Conservation (phyloP, 345 rosid genomes). For the Euclidium syriacum region DNA sequence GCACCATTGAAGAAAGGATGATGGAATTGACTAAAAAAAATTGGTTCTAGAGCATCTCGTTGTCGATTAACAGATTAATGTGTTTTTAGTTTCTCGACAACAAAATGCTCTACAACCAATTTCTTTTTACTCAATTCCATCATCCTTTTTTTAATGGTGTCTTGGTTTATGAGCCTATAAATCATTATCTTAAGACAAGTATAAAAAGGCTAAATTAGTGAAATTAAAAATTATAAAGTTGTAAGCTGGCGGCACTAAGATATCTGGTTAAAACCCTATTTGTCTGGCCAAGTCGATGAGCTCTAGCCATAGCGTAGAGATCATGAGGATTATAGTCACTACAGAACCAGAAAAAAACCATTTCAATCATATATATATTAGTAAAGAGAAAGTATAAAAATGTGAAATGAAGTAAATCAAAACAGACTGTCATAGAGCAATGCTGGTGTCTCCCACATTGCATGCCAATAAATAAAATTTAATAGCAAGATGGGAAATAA, state of each 20-base stretch:
- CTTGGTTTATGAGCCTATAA: conserved; percentile 66
- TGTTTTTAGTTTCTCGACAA: conserved; percentile 76
- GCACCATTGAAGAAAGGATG: conserved; percentile 82
- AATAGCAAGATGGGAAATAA: background rate
- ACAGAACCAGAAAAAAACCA: conserved; percentile 21
- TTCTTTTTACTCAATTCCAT: conserved; percentile 82
- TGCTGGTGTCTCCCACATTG: background rate
- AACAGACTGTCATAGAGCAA: background rate
- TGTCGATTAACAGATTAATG: too few relatives aligned
- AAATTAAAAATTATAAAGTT: background rate
- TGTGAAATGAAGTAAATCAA: conserved; percentile 11
- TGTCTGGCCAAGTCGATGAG: conserved; percentile 90
- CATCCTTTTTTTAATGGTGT: conserved; percentile 80
- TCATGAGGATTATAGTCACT: conserved; percentile 99
- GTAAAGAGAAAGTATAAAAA: background rate
- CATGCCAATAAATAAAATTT: background rate
- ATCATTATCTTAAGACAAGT: conserved; percentile 64
- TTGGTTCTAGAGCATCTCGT: conserved; percentile 97
- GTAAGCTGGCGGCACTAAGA: background rate
- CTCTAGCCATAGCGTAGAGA: conserved; percentile 98
- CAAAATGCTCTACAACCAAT: conserved; percentile 93
- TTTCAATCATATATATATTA: background rate
- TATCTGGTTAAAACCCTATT: conserved; percentile 49
- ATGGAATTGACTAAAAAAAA: conserved; percentile 83
- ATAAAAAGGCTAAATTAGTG: conserved; percentile 13